A percentile compares a stretch with the other conserved stretches of the same genome.
Evolutionary conservation across 352 stramenopile genomes (phyloP).

Genomic region (Phytophthora palmivora): DNA sequence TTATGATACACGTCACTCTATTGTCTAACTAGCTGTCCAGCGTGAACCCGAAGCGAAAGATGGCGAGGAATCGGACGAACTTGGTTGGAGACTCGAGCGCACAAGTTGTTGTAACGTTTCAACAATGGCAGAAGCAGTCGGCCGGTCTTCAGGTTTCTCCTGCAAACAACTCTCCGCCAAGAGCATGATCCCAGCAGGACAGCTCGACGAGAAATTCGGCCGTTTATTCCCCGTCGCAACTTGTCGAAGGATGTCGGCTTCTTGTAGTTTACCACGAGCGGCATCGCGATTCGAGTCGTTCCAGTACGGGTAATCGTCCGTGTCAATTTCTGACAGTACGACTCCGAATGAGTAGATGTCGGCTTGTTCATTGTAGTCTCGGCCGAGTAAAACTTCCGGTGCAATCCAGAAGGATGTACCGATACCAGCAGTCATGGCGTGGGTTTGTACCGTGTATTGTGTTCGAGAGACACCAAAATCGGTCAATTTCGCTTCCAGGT

Average conservation of each 20-base stretch:
- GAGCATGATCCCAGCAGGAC: conserved; percentile 41
- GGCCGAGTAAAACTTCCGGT: conserved; percentile 40
- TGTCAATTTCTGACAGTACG: conserved; percentile 54
- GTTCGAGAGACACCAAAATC: conserved; percentile 68
- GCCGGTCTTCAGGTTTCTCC: conserved; percentile 41
- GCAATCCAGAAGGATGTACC: conserved; percentile 50
- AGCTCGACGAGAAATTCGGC: conserved; percentile 39
- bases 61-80: conserved; percentile 25
- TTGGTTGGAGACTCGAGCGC: conserved; percentile 19
- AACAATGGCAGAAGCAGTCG: conserved; percentile 37
- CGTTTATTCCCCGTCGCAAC: conserved; percentile 40
- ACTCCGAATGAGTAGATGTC: conserved; percentile 53
- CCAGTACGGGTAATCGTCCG: conserved; percentile 47
- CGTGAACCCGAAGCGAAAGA: conserved; percentile 24
- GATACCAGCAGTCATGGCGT: conserved; percentile 46
- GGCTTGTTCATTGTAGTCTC: conserved; percentile 47
- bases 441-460: conserved; percentile 39
- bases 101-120: conserved; percentile 33
- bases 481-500: conserved; percentile 68
- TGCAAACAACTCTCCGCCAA: conserved; percentile 48
- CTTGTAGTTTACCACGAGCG: conserved; percentile 36
- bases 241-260: conserved; percentile 42
- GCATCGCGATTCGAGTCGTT: conserved; percentile 34
- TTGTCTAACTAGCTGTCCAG: conserved; percentile 27
- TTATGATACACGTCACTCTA: conserved; percentile 9